Evolutionary conservation across 2,329 filamentous ascomycete species (phyloP).

Genomic region (Venturia nashicola): DNA sequence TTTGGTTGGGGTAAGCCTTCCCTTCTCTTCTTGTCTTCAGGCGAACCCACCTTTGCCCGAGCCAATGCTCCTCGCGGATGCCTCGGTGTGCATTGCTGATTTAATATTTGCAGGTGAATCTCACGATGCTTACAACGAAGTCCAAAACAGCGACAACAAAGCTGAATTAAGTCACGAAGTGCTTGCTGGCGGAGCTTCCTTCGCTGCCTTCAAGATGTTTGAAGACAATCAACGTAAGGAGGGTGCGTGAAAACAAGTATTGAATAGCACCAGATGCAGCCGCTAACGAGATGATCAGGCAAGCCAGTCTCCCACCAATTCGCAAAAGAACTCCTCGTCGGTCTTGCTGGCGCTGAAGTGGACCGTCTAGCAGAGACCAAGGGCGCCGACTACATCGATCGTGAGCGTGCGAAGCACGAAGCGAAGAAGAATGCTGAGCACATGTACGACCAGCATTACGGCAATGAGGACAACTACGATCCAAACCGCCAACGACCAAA

Average conservation of each 20-base stretch:
- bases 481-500: slow-evolving; percentile 29
- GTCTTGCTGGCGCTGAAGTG: slow-evolving; percentile 60
- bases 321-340: slow-evolving; percentile 66
- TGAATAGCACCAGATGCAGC: not conserved
- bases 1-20: slow-evolving; percentile 2
- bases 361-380: slow-evolving; percentile 53
- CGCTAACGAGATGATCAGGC: slow-evolving; percentile 30
- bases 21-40: not conserved
- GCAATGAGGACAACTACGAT: slow-evolving; percentile 31
- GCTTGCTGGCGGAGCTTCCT: slow-evolving; percentile 62
- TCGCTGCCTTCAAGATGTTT: slow-evolving; percentile 68
- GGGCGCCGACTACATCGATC: slow-evolving; percentile 36
- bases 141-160: slow-evolving; percentile 37
- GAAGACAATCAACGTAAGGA: slow-evolving; percentile 62
- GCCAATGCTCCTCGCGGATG: not conserved
- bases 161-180: slow-evolving; percentile 59
- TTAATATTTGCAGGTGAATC: slow-evolving; percentile 31
- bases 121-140: slow-evolving; percentile 41
- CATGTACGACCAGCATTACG: slow-evolving; percentile 39
- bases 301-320: slow-evolving; percentile 60
- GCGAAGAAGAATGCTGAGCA: slow-evolving; percentile 30
- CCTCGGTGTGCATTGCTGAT: not conserved
- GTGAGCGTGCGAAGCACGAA: slow-evolving; percentile 34
- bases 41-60: not conserved
- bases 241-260: slow-evolving; percentile 33